Evolutionary conservation across 73 alveolate genomes (phyloP).

Genomic region (Paramecium tetraurelia): DNA sequence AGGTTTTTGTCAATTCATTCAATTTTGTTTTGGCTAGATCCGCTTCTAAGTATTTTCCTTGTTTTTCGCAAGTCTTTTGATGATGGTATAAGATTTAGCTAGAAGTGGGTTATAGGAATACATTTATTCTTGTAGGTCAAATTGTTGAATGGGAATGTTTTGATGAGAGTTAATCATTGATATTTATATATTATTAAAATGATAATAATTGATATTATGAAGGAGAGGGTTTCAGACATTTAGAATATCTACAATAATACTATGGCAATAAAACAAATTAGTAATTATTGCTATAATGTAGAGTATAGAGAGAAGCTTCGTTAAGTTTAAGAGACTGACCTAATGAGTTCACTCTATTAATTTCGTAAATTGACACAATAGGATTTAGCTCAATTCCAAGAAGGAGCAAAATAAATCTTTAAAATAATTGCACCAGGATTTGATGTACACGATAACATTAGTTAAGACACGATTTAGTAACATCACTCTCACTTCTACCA

Average conservation of each 20-base stretch:
- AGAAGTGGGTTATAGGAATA: neutral
- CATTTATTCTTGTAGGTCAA: conserved; percentile 18
- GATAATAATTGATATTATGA: conserved; percentile 27
- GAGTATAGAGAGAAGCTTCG: conserved; percentile 45
- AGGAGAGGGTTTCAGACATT: conserved; percentile 13
- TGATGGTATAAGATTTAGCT: conserved; percentile 28
- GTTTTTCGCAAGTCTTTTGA: conserved; percentile 40
- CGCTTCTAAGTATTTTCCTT: conserved; percentile 58
- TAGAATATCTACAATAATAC: neutral
- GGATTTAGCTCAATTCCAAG: conserved; percentile 7
- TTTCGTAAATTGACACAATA: neutral
- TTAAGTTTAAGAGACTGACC: neutral
- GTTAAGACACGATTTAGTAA: neutral
- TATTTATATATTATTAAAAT: neutral
- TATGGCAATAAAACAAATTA: conserved; percentile 24
- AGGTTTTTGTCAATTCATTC: conserved; percentile 12
- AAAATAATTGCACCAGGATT: conserved; percentile 45
- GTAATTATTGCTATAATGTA: neutral
- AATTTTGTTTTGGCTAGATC: conserved; percentile 52
- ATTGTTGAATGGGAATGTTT: neutral
- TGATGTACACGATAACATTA: neutral
- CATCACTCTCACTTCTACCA: conserved; percentile 8
- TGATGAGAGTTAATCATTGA: neutral
- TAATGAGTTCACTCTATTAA: neutral
- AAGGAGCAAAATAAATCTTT: neutral